Evolutionary conservation across 805 yeast genomes (phyloP), one percentile per base, ranked within the genome.

Genomic region (Zygotorulaspora florentina): DNA sequence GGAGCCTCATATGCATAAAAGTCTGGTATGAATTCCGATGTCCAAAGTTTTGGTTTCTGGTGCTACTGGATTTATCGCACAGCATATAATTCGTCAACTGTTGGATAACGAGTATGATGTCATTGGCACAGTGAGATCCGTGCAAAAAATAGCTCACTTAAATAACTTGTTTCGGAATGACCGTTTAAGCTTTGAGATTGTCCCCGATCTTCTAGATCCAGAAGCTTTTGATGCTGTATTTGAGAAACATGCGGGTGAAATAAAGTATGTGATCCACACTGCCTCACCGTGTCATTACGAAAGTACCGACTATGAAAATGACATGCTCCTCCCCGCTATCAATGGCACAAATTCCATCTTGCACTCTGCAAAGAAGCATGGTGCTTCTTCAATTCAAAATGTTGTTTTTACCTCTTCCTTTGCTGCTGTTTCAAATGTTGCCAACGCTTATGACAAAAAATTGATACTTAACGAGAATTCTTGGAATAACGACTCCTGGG

Each of bases 361-460:
- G 57, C 57, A 63, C 10, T 72, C 79, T 1, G 67, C 75, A 42
- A 62, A 68, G 52, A 54, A 59, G 26, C 69, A 63, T 50, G 77
- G 73, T 4, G 71, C 75, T 8, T 65, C 69, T 43, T 44, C 55
- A 6, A 71, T 76, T 28, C 68, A 70, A 42, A 67, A 71, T 39
- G 74, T 80, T 28, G 80, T 80, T 13, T 53, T 76, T 13, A 80
- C 85, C 0, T 79, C 82, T 1, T 80, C 85, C 0, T 69, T 67
- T 53, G 83, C 83, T 17, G 77, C 86, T 1, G 64, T 79, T 29
- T 45, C 65, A 16, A 53, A 56, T 35, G 48, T 51, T 7, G 34
- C 13, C 20, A 50, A 59, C 40, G 45, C 49, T 3, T 55, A 48
- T 10, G 52, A 46, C 8, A 13, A 28, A 10, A 29, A 36, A 7